phyloP scores from a whole-genome alignment of 352 stramenopile species.

The Lagenidium giganteum region DNA sequence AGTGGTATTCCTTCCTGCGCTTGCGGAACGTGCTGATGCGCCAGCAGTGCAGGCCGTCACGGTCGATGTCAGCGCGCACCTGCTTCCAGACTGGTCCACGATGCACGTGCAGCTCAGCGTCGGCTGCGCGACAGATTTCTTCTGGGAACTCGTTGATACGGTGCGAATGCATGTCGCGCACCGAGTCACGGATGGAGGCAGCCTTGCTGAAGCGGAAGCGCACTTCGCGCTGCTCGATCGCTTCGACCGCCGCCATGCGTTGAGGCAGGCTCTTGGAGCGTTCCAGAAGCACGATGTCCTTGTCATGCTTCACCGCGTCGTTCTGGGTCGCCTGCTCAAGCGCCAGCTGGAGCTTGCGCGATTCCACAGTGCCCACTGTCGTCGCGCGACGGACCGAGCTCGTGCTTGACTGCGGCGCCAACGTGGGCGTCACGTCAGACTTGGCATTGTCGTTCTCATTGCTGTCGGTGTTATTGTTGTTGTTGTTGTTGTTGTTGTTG shows the following conservation, averaged over 20 bases:
- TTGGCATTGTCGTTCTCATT: too few relatives aligned
- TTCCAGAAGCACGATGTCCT: slow-evolving; percentile 9
- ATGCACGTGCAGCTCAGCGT: slow-evolving; percentile 27
- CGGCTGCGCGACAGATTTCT: slow-evolving; percentile 20
- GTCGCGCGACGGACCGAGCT: slow-evolving; percentile 28
- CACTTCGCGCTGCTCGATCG: slow-evolving; percentile 39
- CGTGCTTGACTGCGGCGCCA: too few relatives aligned
- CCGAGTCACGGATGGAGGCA: slow-evolving; percentile 33
- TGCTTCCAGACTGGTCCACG: slow-evolving; percentile 33
- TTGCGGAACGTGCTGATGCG: slow-evolving; percentile 49
- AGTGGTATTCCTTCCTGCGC: slow-evolving; percentile 31
- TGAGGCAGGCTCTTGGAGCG: slow-evolving; percentile 44
- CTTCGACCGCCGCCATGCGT: slow-evolving; percentile 32
- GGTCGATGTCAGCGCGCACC: slow-evolving; percentile 34
- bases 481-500: too few relatives aligned
- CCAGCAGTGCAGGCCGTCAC: slow-evolving; percentile 34
- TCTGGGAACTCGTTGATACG: slow-evolving; percentile 38
- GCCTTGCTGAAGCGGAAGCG: slow-evolving; percentile 48
- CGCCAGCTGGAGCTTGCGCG: too few relatives aligned
- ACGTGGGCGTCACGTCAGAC: too few relatives aligned
- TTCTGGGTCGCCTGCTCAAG: background rate
- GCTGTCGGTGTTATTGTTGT: too few relatives aligned
- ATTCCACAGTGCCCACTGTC: slow-evolving; percentile 5
- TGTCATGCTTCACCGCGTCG: background rate
- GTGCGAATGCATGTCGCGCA: slow-evolving; percentile 52